Evolutionary conservation across 768 basidiomycete genomes (phyloP).

Genomic region (Trametes sanguinea): DNA sequence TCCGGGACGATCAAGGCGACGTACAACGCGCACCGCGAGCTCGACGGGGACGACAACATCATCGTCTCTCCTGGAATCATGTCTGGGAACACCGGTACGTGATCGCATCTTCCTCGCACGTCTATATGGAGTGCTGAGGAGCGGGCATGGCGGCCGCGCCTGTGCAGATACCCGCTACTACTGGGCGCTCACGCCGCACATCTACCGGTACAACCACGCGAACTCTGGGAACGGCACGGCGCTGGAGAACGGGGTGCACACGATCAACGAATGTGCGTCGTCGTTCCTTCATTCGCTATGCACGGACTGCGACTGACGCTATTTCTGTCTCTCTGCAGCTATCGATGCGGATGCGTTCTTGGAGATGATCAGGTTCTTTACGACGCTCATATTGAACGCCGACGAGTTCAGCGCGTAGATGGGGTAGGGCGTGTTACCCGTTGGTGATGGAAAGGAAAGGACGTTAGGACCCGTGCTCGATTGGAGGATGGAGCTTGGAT

Average conservation of each 20-base stretch:
- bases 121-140: slow-evolving; percentile 8
- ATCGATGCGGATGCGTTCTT: slow-evolving; percentile 37
- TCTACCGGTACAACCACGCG: slow-evolving; percentile 46
- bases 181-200: slow-evolving; percentile 48
- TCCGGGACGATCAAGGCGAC: slow-evolving; percentile 47
- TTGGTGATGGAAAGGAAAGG: no score
- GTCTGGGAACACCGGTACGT: slow-evolving; percentile 40
- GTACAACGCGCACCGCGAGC: slow-evolving; percentile 35
- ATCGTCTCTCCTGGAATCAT: slow-evolving; percentile 43
- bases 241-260: slow-evolving; percentile 30
- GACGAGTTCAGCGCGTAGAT: slow-evolving; percentile 37
- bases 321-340: slow-evolving; percentile 18
- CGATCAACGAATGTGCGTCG: slow-evolving; percentile 33
- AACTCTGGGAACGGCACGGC: slow-evolving; percentile 24
- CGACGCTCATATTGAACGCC: slow-evolving; percentile 45
- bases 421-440: not conserved
- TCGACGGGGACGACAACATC: slow-evolving; percentile 30
- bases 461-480: not conserved
- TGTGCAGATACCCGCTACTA: slow-evolving; percentile 45
- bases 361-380: slow-evolving; percentile 47
- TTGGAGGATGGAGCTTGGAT: not conserved
- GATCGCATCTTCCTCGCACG: slow-evolving; percentile 3
- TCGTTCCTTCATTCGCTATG: not conserved
- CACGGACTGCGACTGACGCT: not conserved
- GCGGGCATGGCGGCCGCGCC: not conserved